Evolutionary conservation across 2,329 filamentous ascomycete genomes (phyloP), one percentile per base, ranked within the genome.

Genomic region (Arthrobotrys entomopaga): DNA sequence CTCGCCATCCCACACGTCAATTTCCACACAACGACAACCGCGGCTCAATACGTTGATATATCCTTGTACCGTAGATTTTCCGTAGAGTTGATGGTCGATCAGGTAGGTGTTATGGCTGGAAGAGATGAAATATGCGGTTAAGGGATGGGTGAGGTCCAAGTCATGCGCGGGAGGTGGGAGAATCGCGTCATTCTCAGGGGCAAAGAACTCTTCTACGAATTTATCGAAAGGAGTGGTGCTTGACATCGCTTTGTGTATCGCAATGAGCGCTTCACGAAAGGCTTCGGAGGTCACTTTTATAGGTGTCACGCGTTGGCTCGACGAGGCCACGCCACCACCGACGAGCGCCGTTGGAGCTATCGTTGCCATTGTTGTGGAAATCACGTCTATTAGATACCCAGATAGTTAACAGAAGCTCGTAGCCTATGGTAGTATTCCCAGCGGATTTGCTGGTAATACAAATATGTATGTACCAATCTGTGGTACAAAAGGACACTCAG

Each of bases 81-180:
- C 89, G 77, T 84, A 89, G 1, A 91, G 85, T 81, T 91, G 89
- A 79, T 91, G 88, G 0, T 88, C 89, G 78, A 88, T 83, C 24
- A 91, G 82, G 78, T 91, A 91, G 0, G 89, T 91, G 80, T 91
- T 91, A 82, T 91, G 89, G 76, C 87, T 90, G 2, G 88, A 90
- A 80, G 87, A 90, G 81, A 91, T 87, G 78, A 88, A 91, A 81
- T 91, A 91, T 76, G 90, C 88, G 1, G 88, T 86, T 20, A 91
- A 81, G 0, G 88, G 86, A 76, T 87, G 83, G 26, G 40, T 73
- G 24, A 73, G 46, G 10, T 84, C 86, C 66, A 87, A 82, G 78
- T 89, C 87, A 7, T 85, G 84, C 11, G 70, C 57, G 20, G 76
- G 74, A 0, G 77, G 77, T 2, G 77, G 72, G 2, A 75, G 67